These are phyloP conservation scores for Cryptococcus maquisensis DNA, from an alignment of 1,284 basidiomycete genomes.

Conservation along the genomic window DNA sequence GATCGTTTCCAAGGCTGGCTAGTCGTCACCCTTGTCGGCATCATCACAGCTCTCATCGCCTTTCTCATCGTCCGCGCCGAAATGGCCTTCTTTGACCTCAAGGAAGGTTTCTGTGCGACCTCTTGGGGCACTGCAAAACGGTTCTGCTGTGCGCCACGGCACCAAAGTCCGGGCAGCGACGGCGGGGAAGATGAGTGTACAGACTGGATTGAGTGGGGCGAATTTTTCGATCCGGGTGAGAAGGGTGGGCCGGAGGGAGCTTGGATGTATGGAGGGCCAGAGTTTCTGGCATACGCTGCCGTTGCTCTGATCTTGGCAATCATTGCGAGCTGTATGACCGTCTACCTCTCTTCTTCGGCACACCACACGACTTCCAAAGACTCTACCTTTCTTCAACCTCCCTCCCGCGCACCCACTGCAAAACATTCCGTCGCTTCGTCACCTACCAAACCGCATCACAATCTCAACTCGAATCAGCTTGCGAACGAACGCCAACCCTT, in stretches of 20 bases:
- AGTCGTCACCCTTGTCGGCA: conserved; percentile 72
- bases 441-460: conserved; percentile 5
- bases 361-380: conserved; percentile 84
- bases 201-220: conserved; percentile 72
- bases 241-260: conserved; percentile 16
- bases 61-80: conserved; percentile 83
- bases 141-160: conserved; percentile 67
- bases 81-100: conserved; percentile 87
- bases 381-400: conserved; percentile 63
- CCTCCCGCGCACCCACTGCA: conserved; percentile 50
- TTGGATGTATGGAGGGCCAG: conserved; percentile 42
- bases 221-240: conserved; percentile 36
- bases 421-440: background rate
- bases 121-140: conserved; percentile 71
- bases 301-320: conserved; percentile 60
- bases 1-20: conserved; percentile 89
- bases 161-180: conserved; percentile 18
- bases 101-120: conserved; percentile 77
- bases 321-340: conserved; percentile 70
- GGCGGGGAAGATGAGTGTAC: conserved; percentile 55
- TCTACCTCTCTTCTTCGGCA: conserved; percentile 80
- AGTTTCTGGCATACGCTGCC: conserved; percentile 68
- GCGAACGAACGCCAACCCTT: conserved; percentile 23
- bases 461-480: background rate
- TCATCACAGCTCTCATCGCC: conserved; percentile 76